Evolutionary conservation across 352 stramenopile genomes (phyloP).

Genomic region (Phytophthora europaea): DNA sequence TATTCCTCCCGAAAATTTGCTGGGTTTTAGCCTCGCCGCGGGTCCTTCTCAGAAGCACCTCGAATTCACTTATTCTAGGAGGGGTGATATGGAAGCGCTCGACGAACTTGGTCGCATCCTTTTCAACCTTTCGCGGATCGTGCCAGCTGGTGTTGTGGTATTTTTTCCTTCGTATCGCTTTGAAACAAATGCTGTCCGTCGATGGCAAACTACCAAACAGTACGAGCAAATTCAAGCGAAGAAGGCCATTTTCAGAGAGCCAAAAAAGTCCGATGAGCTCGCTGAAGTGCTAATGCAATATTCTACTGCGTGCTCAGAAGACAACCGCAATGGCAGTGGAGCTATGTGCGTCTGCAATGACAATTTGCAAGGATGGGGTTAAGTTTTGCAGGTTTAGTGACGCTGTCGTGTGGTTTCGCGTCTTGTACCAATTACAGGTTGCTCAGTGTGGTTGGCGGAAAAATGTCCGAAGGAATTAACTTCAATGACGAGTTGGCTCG

Average conservation of each 20-base stretch:
- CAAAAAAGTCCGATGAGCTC: conserved; percentile 94
- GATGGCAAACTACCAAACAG: conserved; percentile 88
- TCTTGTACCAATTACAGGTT: conserved; percentile 46
- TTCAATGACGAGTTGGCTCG: conserved; percentile 98
- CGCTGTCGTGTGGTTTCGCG: neutral
- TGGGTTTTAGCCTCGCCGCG: conserved; percentile 73
- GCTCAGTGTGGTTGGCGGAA: conserved; percentile 98
- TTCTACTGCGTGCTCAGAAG: conserved; percentile 64
- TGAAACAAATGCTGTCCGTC: conserved; percentile 88
- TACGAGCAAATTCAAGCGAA: conserved; percentile 88
- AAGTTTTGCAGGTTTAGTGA: neutral
- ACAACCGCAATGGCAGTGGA: conserved; percentile 44
- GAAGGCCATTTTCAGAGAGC: conserved; percentile 96
- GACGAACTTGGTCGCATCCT: conserved; percentile 96
- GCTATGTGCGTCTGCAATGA: conserved; percentile 50
- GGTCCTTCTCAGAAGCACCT: conserved; percentile 92
- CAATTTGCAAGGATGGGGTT: neutral
- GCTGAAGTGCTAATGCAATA: conserved; percentile 91
- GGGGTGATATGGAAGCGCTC: conserved; percentile 78
- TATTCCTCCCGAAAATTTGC: conserved; percentile 94
- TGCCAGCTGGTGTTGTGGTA: conserved; percentile 96
- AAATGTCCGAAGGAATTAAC: conserved; percentile 99
- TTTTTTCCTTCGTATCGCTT: conserved; percentile 99
- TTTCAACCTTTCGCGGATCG: conserved; percentile 90
- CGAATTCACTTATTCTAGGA: conserved; percentile 94